phyloP scores from a whole-genome alignment of 169 alveolate species.

The Cryptosporidium bovis region DNA sequence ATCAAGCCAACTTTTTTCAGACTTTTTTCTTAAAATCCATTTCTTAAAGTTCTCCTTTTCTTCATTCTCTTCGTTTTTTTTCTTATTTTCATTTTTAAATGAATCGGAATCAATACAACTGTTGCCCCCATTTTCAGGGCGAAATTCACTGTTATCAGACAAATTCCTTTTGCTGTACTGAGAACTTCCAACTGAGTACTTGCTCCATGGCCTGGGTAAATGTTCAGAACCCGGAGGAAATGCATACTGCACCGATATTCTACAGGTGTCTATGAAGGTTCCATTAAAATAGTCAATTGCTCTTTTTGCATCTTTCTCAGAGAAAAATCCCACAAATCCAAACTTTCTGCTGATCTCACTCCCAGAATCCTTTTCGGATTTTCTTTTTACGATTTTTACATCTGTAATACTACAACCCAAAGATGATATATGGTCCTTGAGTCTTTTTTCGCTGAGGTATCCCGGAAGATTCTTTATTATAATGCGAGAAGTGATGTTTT shows the following conservation, averaged over 20 bases:
- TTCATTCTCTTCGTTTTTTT: not conserved
- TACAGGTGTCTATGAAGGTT: slow-evolving; percentile 87
- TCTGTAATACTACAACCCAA: slow-evolving; percentile 83
- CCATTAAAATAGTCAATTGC: slow-evolving; percentile 87
- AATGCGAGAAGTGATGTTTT: slow-evolving; percentile 76
- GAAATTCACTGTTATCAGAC: not conserved
- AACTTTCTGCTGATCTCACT: slow-evolving; percentile 81
- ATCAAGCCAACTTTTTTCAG: slow-evolving; percentile 55
- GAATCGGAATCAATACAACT: not conserved
- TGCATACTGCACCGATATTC: slow-evolving; percentile 87
- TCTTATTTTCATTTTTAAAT: slow-evolving; percentile 1
- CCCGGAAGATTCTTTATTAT: slow-evolving; percentile 85
- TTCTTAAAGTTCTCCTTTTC: slow-evolving; percentile 10
- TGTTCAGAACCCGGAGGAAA: slow-evolving; percentile 84
- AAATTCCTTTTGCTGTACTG: slow-evolving; percentile 72
- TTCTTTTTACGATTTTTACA: slow-evolving; percentile 82
- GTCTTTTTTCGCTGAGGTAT: slow-evolving; percentile 80
- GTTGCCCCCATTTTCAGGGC: not conserved
- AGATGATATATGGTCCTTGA: slow-evolving; percentile 81
- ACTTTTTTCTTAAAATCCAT: slow-evolving; percentile 16
- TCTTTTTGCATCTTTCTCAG: slow-evolving; percentile 84
- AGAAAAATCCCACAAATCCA: slow-evolving; percentile 89
- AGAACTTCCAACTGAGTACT: slow-evolving; percentile 77
- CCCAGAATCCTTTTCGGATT: slow-evolving; percentile 27
- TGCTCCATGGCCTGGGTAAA: slow-evolving; percentile 82